Base-by-base conservation (phyloP, 768 basidiomycete genomes). In the Trametopsis cervina region DNA sequence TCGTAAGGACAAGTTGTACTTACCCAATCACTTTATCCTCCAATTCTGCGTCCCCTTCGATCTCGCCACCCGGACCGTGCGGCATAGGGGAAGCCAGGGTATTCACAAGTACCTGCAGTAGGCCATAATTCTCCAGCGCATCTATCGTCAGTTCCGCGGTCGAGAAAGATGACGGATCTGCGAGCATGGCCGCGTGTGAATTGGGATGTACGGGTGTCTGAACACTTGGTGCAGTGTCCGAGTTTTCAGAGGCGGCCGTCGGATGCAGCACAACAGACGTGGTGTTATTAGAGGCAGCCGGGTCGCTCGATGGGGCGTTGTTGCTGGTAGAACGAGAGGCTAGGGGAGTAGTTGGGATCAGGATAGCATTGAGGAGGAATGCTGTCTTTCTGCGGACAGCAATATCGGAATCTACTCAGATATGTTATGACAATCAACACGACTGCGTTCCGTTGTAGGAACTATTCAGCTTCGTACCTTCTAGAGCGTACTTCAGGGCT, bases 331-430 rank as follows among this genome's bases (percentile, higher is more conserved):
- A 27, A 46, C n/a, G 52, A 46, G 38, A 40, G 13, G 17, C 48
- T 42, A 17, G 43, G 9, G 23, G 49, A 15, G 35, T 23, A 13
- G 24, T 66, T 2, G 85, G 84, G 0, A 76, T 68, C 41, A 91
- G 75, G 44, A 93, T 77, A 0, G 78, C 67, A 59, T 79, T 81
- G 29, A 94, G 71, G 15, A 94, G 76, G 67, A 92, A 93, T 3
- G 78, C 74, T 0, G 77, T 71, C 62, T 94, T 94, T 46, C 89
- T 75, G 17, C 91, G 83, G 44, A 93, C 78, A 29, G 67, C 64
- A 22, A 89, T 82, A 53, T 86, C 80, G 4, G 89, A 81, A 64
- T 95, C 92, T 89, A 42, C 4, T 20, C 13, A n/a, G 17, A 22
- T 37, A 21, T n/a, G n/a, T 40, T 44, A 47, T 33, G 41, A 58